Conservation (phyloP, 768 basidiomycete species). For the Gloeophyllum trabeum region DNA sequence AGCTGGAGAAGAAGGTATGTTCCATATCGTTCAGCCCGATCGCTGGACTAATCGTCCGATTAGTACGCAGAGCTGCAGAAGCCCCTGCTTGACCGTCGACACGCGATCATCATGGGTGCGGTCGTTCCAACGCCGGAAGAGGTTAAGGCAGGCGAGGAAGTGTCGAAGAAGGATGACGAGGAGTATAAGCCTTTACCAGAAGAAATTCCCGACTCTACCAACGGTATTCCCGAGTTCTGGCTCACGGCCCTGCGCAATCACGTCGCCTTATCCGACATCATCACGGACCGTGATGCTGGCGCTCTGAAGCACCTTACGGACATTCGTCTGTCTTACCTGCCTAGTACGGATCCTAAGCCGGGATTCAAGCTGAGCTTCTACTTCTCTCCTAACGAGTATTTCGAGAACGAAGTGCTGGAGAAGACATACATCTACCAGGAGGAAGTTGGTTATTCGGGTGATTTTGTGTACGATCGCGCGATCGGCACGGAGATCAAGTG, state of each 20-base stretch:
- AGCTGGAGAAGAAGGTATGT: slow-evolving; percentile 87
- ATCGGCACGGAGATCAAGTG: slow-evolving; percentile 89
- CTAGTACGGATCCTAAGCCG: slow-evolving; percentile 52
- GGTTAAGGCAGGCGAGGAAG: slow-evolving; percentile 67
- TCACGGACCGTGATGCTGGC: slow-evolving; percentile 85
- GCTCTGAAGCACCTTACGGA: slow-evolving; percentile 81
- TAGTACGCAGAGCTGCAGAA: slow-evolving; percentile 69
- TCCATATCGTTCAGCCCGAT: neutral
- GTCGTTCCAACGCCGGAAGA: slow-evolving; percentile 69
- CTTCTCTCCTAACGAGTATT: slow-evolving; percentile 79
- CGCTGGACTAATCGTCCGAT: slow-evolving; percentile 1
- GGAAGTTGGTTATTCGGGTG: slow-evolving; percentile 90
- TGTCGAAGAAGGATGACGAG: slow-evolving; percentile 65
- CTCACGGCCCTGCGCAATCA: slow-evolving; percentile 93
- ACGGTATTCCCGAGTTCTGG: slow-evolving; percentile 93
- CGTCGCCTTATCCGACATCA: slow-evolving; percentile 71
- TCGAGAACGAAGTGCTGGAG: slow-evolving; percentile 70
- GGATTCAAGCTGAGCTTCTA: slow-evolving; percentile 87
- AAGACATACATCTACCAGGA: slow-evolving; percentile 94
- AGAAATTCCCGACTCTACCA: slow-evolving; percentile 13
- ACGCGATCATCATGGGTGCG: slow-evolving; percentile 72
- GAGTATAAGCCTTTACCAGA: slow-evolving; percentile 44
- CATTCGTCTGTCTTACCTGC: slow-evolving; percentile 69
- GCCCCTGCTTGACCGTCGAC: slow-evolving; percentile 82
- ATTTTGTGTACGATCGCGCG: slow-evolving; percentile 93